Percentiles rank a stretch among this genome's conserved stretches.
phyloP scores from a whole-genome alignment of 805 yeast species.

The Lipomyces sp. region DNA sequence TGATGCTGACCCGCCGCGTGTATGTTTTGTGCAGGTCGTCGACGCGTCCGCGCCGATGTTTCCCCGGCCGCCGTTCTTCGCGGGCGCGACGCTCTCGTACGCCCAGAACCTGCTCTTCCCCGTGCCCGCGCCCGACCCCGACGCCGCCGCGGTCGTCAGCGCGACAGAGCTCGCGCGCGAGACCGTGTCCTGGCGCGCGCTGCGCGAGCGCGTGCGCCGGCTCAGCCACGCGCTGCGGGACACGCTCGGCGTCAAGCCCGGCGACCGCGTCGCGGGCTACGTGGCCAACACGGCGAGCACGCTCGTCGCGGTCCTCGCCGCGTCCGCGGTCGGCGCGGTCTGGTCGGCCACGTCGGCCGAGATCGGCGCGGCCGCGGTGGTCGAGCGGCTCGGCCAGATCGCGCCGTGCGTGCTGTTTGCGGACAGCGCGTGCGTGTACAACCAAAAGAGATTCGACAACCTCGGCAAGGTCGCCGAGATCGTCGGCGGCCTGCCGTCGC shows the following conservation, averaged over 20 bases:
- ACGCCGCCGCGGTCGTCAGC: constrained; percentile 27
- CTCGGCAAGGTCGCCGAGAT: constrained; percentile 24
- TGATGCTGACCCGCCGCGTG: too few species aligned
- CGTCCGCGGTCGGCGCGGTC: constrained; percentile 30
- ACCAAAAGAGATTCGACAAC: constrained; percentile 27
- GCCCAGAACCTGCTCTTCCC: constrained; percentile 31
- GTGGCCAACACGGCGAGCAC: constrained; percentile 29
- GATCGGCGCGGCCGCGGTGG: constrained; percentile 28
- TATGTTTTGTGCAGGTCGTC: too few species aligned
- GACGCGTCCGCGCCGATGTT: constrained; percentile 24
- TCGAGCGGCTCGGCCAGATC: constrained; percentile 30
- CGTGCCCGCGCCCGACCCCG: constrained; percentile 19
- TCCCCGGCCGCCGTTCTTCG: constrained; percentile 29
- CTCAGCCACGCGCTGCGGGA: constrained; percentile 18
- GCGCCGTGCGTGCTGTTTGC: constrained; percentile 28
- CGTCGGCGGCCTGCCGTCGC: constrained; percentile 12
- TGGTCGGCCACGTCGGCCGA: constrained; percentile 33
- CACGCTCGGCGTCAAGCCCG: constrained; percentile 21
- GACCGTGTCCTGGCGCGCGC: constrained; percentile 24
- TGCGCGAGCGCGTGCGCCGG: constrained; percentile 27
- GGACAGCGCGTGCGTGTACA: constrained; percentile 29
- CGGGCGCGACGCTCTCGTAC: constrained; percentile 29
- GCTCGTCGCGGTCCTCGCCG: constrained; percentile 27
- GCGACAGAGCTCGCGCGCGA: constrained; percentile 22
- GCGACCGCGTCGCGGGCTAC: constrained; percentile 31